These are phyloP conservation scores for Tilletia indica DNA, from an alignment of 1,284 basidiomycete species.

Conservation along the genomic window DNA sequence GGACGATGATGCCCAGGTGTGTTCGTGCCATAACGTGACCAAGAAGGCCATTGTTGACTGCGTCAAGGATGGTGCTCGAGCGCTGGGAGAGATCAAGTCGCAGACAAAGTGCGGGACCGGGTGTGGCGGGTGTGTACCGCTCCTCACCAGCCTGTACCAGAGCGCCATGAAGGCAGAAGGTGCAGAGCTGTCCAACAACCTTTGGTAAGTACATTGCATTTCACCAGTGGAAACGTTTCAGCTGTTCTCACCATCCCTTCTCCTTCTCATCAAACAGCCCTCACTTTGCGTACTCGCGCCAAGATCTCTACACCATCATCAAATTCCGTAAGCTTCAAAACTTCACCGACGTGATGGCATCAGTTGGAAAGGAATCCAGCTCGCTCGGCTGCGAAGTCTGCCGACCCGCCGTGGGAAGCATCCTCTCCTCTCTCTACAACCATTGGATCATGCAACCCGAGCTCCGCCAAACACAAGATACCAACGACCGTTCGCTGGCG, in stretches of 20 bases:
- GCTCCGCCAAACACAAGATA: constrained; percentile 72
- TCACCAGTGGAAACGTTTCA: too few species aligned
- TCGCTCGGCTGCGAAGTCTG: constrained; percentile 72
- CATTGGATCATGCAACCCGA: constrained; percentile 68
- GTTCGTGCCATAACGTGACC: constrained; percentile 70
- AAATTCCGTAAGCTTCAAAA: constrained; percentile 68
- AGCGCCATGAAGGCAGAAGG: constrained; percentile 71
- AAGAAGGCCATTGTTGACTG: constrained; percentile 66
- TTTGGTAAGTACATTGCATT: constrained; percentile 56
- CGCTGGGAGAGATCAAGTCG: constrained; percentile 65
- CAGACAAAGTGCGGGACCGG: constrained; percentile 71
- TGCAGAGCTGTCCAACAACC: constrained; percentile 64
- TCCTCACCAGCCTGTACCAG: constrained; percentile 64
- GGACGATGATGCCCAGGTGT: constrained; percentile 72
- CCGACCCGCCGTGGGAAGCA: constrained; percentile 69
- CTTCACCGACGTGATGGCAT: constrained; percentile 64
- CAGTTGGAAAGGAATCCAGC: constrained; percentile 61
- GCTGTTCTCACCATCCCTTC: too few species aligned
- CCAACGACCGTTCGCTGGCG: constrained; percentile 67
- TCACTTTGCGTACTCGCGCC: constrained; percentile 68
- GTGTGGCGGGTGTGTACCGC: constrained; percentile 71
- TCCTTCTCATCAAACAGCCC: constrained; percentile 48
- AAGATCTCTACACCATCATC: constrained; percentile 69
- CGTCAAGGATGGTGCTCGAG: constrained; percentile 63
- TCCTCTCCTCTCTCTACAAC: constrained; percentile 70